Percentiles rank a stretch among this genome's conserved stretches.
Evolutionary conservation across 2,329 filamentous ascomycete species (phyloP).

Genomic region (Rachicladosporium sp.): DNA sequence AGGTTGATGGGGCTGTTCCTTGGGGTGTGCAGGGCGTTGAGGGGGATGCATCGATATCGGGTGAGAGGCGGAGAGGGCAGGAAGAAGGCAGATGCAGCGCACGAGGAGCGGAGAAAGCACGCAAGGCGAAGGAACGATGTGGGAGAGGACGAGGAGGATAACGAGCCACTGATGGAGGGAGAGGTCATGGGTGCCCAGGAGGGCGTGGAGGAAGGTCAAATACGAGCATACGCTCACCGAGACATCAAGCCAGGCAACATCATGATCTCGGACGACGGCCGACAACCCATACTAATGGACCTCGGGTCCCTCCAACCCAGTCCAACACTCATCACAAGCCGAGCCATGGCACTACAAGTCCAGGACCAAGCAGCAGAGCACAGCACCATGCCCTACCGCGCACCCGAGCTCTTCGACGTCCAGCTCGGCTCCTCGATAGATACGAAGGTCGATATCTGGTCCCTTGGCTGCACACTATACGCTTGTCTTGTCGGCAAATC

Average conservation of each 20-base stretch:
- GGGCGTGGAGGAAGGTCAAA: constrained; percentile 54
- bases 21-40: constrained; percentile 78
- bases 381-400: constrained; percentile 96
- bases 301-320: constrained; percentile 81
- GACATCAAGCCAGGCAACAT: constrained; percentile 99
- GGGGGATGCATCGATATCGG: constrained; percentile 82
- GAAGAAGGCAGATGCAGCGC: constrained; percentile 43
- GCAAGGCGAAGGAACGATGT: constrained; percentile 33
- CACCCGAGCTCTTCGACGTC: constrained; percentile 94
- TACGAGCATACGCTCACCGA: constrained; percentile 77
- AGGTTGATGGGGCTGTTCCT: constrained; percentile 81
- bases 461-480: constrained; percentile 91
- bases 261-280: constrained; percentile 90
- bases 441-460: constrained; percentile 97
- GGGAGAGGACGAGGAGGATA: constrained; percentile 49
- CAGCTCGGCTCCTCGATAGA: constrained; percentile 86
- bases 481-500: constrained; percentile 94
- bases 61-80: constrained; percentile 41
- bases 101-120: constrained; percentile 34
- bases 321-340: constrained; percentile 77
- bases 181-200: constrained; percentile 58
- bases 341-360: constrained; percentile 78
- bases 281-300: constrained; percentile 90
- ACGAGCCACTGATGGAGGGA: constrained; percentile 71
- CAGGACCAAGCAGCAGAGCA: constrained; percentile 94